These are phyloP conservation scores for Backusella australiensis DNA, from an alignment of 192 early-diverging fungal species.

Conservation along the genomic window DNA sequence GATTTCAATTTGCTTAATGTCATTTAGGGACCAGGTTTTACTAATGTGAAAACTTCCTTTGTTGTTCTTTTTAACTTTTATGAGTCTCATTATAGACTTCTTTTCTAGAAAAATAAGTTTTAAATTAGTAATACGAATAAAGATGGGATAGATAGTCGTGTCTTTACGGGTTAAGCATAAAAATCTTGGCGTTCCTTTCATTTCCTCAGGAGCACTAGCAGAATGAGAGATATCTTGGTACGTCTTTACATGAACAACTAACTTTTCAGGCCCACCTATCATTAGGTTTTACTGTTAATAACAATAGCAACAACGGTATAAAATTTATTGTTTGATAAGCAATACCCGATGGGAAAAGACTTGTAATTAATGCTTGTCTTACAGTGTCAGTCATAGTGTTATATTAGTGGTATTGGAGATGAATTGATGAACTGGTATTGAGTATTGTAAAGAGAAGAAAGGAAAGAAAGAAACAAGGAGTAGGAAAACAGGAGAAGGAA, in stretches of 20 bases:
- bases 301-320: neutral
- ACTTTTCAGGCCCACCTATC: constrained; percentile 20
- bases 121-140: neutral
- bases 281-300: neutral
- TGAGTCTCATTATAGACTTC: constrained; percentile 42
- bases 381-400: constrained; percentile 8
- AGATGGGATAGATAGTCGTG: neutral
- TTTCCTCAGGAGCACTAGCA: constrained; percentile 29
- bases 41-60: constrained; percentile 48
- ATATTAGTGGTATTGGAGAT: neutral
- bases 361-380: constrained; percentile 15
- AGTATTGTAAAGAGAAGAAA: neutral
- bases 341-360: constrained; percentile 18
- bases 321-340: neutral
- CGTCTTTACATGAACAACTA: constrained; percentile 47
- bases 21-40: constrained; percentile 54
- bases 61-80: constrained; percentile 50
- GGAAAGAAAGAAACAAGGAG: neutral
- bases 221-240: constrained; percentile 44
- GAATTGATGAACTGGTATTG: neutral
- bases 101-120: constrained; percentile 23
- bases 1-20: constrained; percentile 47
- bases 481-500: neutral
- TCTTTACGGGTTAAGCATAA: constrained; percentile 49
- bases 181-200: constrained; percentile 51